Conservation (phyloP, 2,329 filamentous ascomycete species). For the Oidium heveae region DNA sequence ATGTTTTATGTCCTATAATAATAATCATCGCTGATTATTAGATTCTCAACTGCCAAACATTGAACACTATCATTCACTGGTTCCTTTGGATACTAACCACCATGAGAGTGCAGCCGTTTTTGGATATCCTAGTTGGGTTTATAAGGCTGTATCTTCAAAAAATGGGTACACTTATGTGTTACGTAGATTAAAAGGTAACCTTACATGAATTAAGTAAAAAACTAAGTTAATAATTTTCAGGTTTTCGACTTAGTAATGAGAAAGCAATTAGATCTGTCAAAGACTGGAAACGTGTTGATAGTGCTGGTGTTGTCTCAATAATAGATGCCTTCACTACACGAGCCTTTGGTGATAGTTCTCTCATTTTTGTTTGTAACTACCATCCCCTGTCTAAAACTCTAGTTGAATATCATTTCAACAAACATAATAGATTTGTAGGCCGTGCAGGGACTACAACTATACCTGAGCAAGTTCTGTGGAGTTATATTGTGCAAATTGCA, state of each 20-base stretch:
- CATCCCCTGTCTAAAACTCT: conserved; percentile 78
- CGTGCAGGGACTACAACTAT: conserved; percentile 18
- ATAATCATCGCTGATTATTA: conserved; percentile 11
- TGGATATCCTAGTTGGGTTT: conserved; percentile 79
- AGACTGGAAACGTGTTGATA: conserved; percentile 69
- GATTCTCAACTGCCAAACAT: conserved; percentile 50
- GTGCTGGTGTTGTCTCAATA: conserved; percentile 59
- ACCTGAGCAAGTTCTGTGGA: conserved; percentile 60
- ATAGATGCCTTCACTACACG: conserved; percentile 85
- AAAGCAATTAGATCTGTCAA: conserved; percentile 68
- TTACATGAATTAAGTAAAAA: background rate
- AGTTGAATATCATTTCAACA: conserved; percentile 48
- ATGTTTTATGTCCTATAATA: conserved; percentile 12
- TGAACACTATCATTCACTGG: conserved; percentile 77
- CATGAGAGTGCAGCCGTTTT: conserved; percentile 59
- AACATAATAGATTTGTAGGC: conserved; percentile 15
- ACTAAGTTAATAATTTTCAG: conserved; percentile 16
- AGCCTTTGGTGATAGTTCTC: conserved; percentile 79
- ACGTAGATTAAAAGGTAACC: conserved; percentile 53
- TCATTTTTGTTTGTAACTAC: conserved; percentile 86
- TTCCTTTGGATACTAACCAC: conserved; percentile 62
- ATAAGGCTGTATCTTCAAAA: conserved; percentile 76
- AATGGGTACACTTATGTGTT: conserved; percentile 76
- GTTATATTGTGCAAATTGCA: conserved; percentile 75
- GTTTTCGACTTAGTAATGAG: conserved; percentile 71